Evolutionary conservation across 257 asterid species (phyloP).

Genomic region (Penstemon davidsonii): DNA sequence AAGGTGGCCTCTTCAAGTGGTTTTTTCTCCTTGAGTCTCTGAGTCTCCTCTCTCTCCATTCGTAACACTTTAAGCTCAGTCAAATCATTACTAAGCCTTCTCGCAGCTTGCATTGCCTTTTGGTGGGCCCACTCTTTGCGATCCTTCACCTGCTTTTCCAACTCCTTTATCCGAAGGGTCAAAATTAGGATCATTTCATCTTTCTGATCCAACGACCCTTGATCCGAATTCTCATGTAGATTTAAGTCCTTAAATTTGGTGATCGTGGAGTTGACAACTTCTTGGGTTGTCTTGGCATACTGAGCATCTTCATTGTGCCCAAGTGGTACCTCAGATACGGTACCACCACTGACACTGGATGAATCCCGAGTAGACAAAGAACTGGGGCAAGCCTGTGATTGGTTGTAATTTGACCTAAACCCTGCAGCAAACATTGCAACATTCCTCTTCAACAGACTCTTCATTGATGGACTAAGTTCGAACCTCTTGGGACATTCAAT

Average conservation of each 20-base stretch:
- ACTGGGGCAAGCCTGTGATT: too few relatives aligned
- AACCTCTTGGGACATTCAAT: too few relatives aligned
- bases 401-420: too few relatives aligned
- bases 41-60: conserved; percentile 91
- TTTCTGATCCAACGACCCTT: conserved; percentile 63
- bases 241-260: conserved; percentile 79
- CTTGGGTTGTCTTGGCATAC: conserved; percentile 54
- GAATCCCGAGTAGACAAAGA: too few relatives aligned
- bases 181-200: conserved; percentile 76
- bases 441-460: too few relatives aligned
- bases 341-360: too few relatives aligned
- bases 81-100: conserved; percentile 83
- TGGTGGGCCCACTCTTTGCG: conserved; percentile 95
- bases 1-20: conserved; percentile 61
- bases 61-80: conserved; percentile 82
- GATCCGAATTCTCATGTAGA: conserved; percentile 69
- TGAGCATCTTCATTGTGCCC: conserved; percentile 57
- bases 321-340: too few relatives aligned
- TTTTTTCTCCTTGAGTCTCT: conserved; percentile 68
- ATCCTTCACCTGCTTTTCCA: conserved; percentile 83
- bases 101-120: conserved; percentile 97
- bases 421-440: too few relatives aligned
- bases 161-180: conserved; percentile 77
- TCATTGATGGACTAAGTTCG: too few relatives aligned
- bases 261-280: conserved; percentile 73